phyloP scores from a whole-genome alignment of 768 basidiomycete species.

The Boletellus ananiceps region DNA sequence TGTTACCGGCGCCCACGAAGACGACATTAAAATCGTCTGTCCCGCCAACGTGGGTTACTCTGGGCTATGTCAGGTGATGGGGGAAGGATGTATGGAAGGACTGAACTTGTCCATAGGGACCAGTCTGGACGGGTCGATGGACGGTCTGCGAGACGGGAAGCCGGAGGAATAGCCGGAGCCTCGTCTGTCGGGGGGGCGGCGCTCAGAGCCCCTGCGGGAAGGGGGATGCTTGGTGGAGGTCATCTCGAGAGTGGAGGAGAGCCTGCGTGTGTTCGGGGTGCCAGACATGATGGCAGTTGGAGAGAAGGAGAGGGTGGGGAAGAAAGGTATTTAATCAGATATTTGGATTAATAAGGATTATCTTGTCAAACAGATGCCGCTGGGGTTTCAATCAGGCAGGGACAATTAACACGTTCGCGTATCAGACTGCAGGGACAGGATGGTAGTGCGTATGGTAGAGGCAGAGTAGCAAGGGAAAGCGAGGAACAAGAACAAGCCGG shows the following conservation, averaged over 20 bases:
- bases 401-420: neutral
- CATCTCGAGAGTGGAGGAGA: conserved; percentile 30
- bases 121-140: conserved; percentile 74
- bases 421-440: conserved; percentile 2
- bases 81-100: neutral
- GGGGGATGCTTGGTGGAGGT: conserved; percentile 27
- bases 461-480: conserved; percentile 8
- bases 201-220: conserved; percentile 44
- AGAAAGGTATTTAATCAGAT: conserved; percentile 8
- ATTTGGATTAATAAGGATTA: conserved; percentile 17
- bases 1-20: conserved; percentile 94
- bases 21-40: conserved; percentile 86
- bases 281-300: conserved; percentile 19
- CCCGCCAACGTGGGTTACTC: conserved; percentile 49
- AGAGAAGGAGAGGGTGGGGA: neutral
- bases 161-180: conserved; percentile 42
- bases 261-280: conserved; percentile 19
- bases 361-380: neutral
- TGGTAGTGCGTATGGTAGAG: neutral
- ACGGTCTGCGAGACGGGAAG: conserved; percentile 57
- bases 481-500: conserved; percentile 5
- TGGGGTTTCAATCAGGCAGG: neutral
- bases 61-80: conserved; percentile 25
- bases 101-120: conserved; percentile 76
- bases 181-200: conserved; percentile 43